Conservation (phyloP, 1,284 basidiomycete genomes). For the Fomes fomentarius region DNA sequence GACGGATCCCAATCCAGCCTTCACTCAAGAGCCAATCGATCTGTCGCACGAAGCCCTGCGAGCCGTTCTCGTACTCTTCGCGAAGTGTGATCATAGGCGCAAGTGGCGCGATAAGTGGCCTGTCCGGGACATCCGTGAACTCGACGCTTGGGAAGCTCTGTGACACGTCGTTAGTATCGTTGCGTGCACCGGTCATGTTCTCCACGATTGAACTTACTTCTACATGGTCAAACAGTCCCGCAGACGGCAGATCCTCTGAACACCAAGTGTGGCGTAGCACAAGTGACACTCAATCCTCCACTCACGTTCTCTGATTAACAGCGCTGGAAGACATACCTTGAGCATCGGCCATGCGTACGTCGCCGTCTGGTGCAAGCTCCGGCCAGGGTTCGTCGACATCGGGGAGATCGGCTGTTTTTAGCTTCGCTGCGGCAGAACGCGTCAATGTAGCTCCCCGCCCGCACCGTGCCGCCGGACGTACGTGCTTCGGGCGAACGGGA, state of each 20-base stretch:
- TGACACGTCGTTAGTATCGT: neutral
- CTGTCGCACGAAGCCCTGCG: slow-evolving; percentile 61
- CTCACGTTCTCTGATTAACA: neutral
- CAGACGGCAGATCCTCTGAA: slow-evolving; percentile 13
- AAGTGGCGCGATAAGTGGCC: slow-evolving; percentile 55
- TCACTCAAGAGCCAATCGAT: slow-evolving; percentile 61
- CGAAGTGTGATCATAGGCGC: slow-evolving; percentile 53
- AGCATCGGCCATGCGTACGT: slow-evolving; percentile 13
- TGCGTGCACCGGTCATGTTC: no score
- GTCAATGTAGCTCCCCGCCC: slow-evolving; percentile 11
- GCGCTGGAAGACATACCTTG: slow-evolving; percentile 9
- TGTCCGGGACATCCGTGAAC: slow-evolving; percentile 36
- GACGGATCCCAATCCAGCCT: slow-evolving; percentile 66
- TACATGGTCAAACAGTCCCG: slow-evolving; percentile 23
- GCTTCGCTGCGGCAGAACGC: slow-evolving; percentile 17
- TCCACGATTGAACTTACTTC: slow-evolving; percentile 12
- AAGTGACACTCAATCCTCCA: neutral
- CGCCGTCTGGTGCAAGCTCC: neutral
- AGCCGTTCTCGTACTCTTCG: slow-evolving; percentile 68
- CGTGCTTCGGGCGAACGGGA: slow-evolving; percentile 26
- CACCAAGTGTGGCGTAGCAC: neutral
- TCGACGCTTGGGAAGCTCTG: slow-evolving; percentile 20
- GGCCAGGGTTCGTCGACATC: slow-evolving; percentile 18
- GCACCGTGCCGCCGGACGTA: slow-evolving; percentile 18
- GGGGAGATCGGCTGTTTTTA: slow-evolving; percentile 22